These are phyloP conservation scores for Actinomucor elegans DNA, from an alignment of 371 early-diverging fungal genomes.

Conservation along the genomic window DNA sequence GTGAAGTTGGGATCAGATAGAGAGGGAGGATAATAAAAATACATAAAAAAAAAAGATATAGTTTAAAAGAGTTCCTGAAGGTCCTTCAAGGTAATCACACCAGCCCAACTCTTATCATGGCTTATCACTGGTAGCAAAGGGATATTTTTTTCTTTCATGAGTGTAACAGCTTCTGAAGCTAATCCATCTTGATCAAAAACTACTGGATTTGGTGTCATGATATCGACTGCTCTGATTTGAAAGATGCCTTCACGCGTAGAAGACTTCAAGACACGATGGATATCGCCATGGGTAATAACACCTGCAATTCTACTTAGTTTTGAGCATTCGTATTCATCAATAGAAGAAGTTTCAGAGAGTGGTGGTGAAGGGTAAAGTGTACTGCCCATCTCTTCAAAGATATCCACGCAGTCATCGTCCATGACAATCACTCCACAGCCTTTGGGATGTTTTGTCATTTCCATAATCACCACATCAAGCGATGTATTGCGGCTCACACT, in stretches of 20 bases:
- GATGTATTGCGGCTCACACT: slow-evolving; percentile 26
- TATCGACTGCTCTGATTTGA: slow-evolving; percentile 36
- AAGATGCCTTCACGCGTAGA: slow-evolving; percentile 36
- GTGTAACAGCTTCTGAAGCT: slow-evolving; percentile 37
- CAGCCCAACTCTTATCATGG: slow-evolving; percentile 28
- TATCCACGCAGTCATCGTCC: slow-evolving; percentile 13
- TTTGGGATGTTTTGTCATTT: slow-evolving; percentile 45
- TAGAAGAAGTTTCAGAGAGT: slow-evolving; percentile 22
- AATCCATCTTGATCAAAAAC: slow-evolving; percentile 29
- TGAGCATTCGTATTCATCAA: slow-evolving; percentile 9
- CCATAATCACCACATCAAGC: slow-evolving; percentile 45
- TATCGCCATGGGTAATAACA: slow-evolving; percentile 46
- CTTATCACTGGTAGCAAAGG: slow-evolving; percentile 42
- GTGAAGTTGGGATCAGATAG: no score
- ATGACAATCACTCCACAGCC: slow-evolving; percentile 43
- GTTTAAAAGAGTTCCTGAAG: slow-evolving; percentile 45
- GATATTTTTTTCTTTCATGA: slow-evolving; percentile 31
- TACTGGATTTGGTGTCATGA: slow-evolving; percentile 38
- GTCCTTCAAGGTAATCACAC: slow-evolving; percentile 46
- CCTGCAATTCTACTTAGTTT: slow-evolving; percentile 25
- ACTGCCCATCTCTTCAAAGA: not conserved
- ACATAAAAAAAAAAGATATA: not conserved
- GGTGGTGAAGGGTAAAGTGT: slow-evolving; percentile 25
- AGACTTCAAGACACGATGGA: slow-evolving; percentile 38
- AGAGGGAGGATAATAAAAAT: not conserved